A percentile compares a stretch with the other conserved stretches of the same genome.
Evolutionary conservation across 371 early-diverging fungal genomes (phyloP).

Genomic region (Rhizopus microsporus): DNA sequence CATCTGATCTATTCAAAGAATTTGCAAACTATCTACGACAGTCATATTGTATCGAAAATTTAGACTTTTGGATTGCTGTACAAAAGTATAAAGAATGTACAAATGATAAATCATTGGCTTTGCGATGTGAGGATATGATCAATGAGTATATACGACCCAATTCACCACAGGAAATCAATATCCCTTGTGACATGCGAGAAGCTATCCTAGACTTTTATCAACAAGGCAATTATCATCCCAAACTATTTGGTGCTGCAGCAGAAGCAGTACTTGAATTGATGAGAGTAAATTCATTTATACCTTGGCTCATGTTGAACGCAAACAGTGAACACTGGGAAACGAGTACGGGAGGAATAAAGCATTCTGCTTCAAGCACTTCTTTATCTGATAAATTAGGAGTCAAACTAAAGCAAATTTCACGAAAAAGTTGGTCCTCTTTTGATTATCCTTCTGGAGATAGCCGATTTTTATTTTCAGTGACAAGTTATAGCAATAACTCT

Average conservation of each 20-base stretch:
- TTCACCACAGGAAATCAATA: slow-evolving; percentile 53
- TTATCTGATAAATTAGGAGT: slow-evolving; percentile 13
- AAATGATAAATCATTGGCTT: slow-evolving; percentile 6
- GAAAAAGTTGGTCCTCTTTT: slow-evolving; percentile 21
- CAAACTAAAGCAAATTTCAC: slow-evolving; percentile 20
- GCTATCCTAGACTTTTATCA: slow-evolving; percentile 34
- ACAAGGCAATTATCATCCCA: slow-evolving; percentile 24
- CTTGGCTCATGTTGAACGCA: slow-evolving; percentile 27
- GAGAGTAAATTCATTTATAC: slow-evolving; percentile 50
- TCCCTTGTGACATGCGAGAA: slow-evolving; percentile 51
- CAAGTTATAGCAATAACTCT: neutral
- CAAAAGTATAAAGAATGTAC: slow-evolving; percentile 33
- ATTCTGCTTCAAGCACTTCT: slow-evolving; percentile 8
- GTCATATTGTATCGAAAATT: slow-evolving; percentile 47
- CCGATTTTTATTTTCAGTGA: neutral
- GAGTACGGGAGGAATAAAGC: slow-evolving; percentile 6
- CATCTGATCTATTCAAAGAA: slow-evolving; percentile 34
- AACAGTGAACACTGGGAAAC: neutral
- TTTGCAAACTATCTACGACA: slow-evolving; percentile 40
- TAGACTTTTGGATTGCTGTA: slow-evolving; percentile 46
- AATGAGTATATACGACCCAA: slow-evolving; percentile 39
- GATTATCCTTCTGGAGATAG: neutral
- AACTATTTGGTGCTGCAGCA: slow-evolving; percentile 36
- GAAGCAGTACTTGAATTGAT: slow-evolving; percentile 48
- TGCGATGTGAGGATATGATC: slow-evolving; percentile 28